These are phyloP conservation scores for Cinnamomum micranthum DNA, from an alignment of 164 flowering plant species.

Conservation along the genomic window DNA sequence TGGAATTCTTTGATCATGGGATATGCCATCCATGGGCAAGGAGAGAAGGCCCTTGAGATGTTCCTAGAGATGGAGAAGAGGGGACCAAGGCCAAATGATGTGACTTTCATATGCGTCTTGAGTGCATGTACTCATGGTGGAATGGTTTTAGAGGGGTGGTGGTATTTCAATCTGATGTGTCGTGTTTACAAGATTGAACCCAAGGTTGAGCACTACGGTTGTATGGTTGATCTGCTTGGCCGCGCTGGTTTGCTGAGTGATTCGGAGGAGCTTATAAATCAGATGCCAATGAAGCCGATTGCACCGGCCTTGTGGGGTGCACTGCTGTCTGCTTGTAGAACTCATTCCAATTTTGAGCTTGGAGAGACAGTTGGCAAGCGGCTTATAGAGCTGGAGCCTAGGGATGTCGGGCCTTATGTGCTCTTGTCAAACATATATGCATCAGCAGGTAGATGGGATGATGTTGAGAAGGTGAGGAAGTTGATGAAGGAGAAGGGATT, in stretches of 20 bases:
- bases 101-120: slow-evolving; percentile 53
- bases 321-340: slow-evolving; percentile 44
- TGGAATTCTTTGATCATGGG: slow-evolving; percentile 78
- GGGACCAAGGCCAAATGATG: slow-evolving; percentile 50
- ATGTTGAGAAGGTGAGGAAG: slow-evolving; percentile 54
- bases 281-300: slow-evolving; percentile 35
- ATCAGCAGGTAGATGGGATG: slow-evolving; percentile 53
- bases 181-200: slow-evolving; percentile 54
- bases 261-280: slow-evolving; percentile 38
- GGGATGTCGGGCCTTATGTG: slow-evolving; percentile 52
- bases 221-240: slow-evolving; percentile 64
- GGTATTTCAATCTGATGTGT: slow-evolving; percentile 52
- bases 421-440: slow-evolving; percentile 60
- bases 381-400: slow-evolving; percentile 40
- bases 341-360: slow-evolving; percentile 35
- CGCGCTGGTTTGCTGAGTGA: slow-evolving; percentile 50
- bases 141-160: slow-evolving; percentile 65
- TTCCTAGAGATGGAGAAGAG: slow-evolving; percentile 60
- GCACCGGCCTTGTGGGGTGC: slow-evolving; percentile 52
- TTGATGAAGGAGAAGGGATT: slow-evolving; percentile 40
- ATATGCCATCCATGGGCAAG: slow-evolving; percentile 57
- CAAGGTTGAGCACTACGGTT: slow-evolving; percentile 57
- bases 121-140: slow-evolving; percentile 64
- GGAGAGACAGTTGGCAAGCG: slow-evolving; percentile 48
- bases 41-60: slow-evolving; percentile 51